Conservation (phyloP, 2,329 filamentous ascomycete species). For the Fusarium sarcochroum region DNA sequence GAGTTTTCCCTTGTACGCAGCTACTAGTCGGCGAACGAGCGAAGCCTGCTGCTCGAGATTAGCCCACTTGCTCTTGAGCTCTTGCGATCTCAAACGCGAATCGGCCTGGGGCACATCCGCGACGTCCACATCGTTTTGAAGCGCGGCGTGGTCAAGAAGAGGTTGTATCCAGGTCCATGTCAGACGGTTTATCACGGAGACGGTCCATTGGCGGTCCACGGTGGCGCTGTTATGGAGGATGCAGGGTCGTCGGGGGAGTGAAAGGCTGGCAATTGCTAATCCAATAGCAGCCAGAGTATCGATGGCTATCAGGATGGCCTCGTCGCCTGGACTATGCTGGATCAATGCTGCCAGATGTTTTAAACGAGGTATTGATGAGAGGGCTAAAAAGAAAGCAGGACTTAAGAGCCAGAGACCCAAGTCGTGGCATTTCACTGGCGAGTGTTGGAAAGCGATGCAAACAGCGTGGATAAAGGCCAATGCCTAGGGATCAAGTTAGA, state of each 20-base stretch:
- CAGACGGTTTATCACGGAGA: slow-evolving; percentile 70
- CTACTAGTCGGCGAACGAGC: slow-evolving; percentile 72
- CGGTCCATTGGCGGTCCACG: slow-evolving; percentile 74
- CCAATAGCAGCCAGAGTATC: slow-evolving; percentile 61
- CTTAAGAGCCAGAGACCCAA: slow-evolving; percentile 66
- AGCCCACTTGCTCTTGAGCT: slow-evolving; percentile 64
- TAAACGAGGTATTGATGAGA: slow-evolving; percentile 61
- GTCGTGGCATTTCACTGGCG: slow-evolving; percentile 64
- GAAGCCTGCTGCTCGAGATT: slow-evolving; percentile 58
- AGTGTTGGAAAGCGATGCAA: slow-evolving; percentile 61
- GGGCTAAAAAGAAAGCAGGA: slow-evolving; percentile 60
- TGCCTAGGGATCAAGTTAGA: slow-evolving; percentile 52
- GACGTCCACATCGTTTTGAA: slow-evolving; percentile 71
- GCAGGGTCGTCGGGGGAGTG: slow-evolving; percentile 75
- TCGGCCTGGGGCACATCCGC: slow-evolving; percentile 73
- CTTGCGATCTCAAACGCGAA: slow-evolving; percentile 65
- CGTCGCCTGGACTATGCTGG: slow-evolving; percentile 50
- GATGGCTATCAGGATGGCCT: slow-evolving; percentile 58
- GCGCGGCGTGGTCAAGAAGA: slow-evolving; percentile 67
- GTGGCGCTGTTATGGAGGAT: slow-evolving; percentile 70
- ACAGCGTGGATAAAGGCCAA: slow-evolving; percentile 66
- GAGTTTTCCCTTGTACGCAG: slow-evolving; percentile 69
- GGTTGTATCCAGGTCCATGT: slow-evolving; percentile 74
- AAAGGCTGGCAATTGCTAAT: slow-evolving; percentile 62
- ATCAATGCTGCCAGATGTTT: slow-evolving; percentile 51